Base-by-base conservation (phyloP, 345 rosid genomes). In the Triadica sebifera region DNA sequence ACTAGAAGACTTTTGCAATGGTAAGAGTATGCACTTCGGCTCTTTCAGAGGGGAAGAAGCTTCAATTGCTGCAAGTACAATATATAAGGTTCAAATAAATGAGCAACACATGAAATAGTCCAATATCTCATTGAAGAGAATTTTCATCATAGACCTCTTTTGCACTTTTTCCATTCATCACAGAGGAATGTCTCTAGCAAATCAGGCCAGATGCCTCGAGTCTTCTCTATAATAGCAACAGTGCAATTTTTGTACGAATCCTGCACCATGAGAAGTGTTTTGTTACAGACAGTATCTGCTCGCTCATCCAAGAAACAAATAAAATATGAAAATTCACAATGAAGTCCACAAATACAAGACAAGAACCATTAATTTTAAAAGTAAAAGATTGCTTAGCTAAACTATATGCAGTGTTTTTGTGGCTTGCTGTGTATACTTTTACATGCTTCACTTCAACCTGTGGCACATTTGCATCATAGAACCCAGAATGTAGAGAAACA, bases 161-260 rank as follows among this genome's bases (percentile, higher is more conserved):
- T 95, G 88, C 99, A 95, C 80, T 87, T 89, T 78, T 86, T 90
- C 99, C 99, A 96, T 84, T 93, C 98, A 86, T 90, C 89, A 84
- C 81, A 76, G 39, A 96, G 79, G 65, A 91, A 90, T 2, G 81
- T 81, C 75, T 88, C 65, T 73, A 96, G 87, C 68, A 88, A 82
- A 87, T 96, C 99, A n/a, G 85, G 77, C 99, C 99, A 96, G 75
- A 65, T 72, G 74, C 99, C 97, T 85, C 83, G 88, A 43, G 77
- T 82, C 86, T 93, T 95, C 86, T 64, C 79, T 51, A 75, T 60
- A 82, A 96, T 81, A 60, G 84, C 83, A 73, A 39, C 73, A 41
- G 64, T 77, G 71, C 91, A 88, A 38, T 86, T 86, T 84, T 81
- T 87, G 85, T 88, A 88, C 1, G 97, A 84, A 39, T 82, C 92